These are phyloP conservation scores for Microcyclospora pomicola DNA, from an alignment of 2,329 filamentous ascomycete genomes.

Conservation along the genomic window DNA sequence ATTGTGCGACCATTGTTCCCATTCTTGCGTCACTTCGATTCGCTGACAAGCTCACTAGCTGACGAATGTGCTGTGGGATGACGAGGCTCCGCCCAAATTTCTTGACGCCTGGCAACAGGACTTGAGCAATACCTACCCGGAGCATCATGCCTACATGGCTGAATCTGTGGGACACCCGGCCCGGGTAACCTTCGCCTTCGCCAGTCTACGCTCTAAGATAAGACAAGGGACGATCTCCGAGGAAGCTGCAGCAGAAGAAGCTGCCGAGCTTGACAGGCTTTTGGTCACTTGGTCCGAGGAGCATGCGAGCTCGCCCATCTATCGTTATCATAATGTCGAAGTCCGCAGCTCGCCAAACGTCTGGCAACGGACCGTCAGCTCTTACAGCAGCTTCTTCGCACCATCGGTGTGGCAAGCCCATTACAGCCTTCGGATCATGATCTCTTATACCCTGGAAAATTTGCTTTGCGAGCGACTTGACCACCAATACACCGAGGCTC, in stretches of 20 bases:
- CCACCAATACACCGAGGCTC: conserved; percentile 3
- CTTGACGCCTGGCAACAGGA: conserved; percentile 16
- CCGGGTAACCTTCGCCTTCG: conserved; percentile 15
- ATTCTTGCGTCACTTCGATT: not conserved
- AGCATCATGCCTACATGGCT: conserved; percentile 1
- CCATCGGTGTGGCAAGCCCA: conserved; percentile 17
- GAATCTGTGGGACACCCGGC: conserved; percentile 13
- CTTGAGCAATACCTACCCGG: conserved; percentile 6
- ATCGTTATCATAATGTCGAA: conserved; percentile 16
- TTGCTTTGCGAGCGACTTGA: conserved; percentile 11
- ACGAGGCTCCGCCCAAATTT: conserved; percentile 13
- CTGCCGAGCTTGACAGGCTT: conserved; percentile 13
- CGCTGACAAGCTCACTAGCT: not conserved
- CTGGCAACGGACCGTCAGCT: conserved; percentile 19
- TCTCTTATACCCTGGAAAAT: conserved; percentile 16
- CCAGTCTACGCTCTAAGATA: conserved; percentile 11
- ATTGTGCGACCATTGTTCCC: conserved; percentile 2
- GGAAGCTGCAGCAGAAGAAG: conserved; percentile 10
- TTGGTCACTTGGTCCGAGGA: conserved; percentile 18
- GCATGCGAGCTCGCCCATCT: conserved; percentile 6
- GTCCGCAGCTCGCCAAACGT: conserved; percentile 17
- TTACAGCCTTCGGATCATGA: conserved; percentile 17
- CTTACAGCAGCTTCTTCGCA: conserved; percentile 10
- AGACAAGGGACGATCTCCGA: conserved; percentile 8
- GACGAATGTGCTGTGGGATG: not conserved